Evolutionary conservation across 2,329 filamentous ascomycete genomes (phyloP).

Genomic region (Trichophyton equinum): DNA sequence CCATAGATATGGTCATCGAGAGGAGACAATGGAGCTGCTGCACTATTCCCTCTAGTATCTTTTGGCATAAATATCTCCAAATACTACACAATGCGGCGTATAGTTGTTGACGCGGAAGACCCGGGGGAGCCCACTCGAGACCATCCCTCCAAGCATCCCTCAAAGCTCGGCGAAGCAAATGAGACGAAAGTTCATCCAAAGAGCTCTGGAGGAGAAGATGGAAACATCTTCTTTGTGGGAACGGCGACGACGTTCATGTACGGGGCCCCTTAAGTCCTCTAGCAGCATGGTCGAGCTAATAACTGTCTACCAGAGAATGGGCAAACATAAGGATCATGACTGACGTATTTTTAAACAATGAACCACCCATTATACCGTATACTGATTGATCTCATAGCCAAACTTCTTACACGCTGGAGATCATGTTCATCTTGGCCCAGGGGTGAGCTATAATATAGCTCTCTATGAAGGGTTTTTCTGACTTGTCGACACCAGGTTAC

Average conservation of each 20-base stretch:
- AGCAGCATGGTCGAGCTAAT: neutral
- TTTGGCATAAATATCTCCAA: neutral
- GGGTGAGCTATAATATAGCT: conserved; percentile 29
- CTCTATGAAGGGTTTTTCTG: neutral
- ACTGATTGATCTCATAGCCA: conserved; percentile 27
- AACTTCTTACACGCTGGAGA: conserved; percentile 56
- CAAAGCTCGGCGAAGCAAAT: conserved; percentile 32
- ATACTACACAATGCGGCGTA: neutral
- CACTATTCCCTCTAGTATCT: neutral
- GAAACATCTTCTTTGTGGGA: conserved; percentile 29
- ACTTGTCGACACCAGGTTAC: conserved; percentile 18
- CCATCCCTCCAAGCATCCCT: conserved; percentile 14
- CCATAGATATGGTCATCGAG: neutral
- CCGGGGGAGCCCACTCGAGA: conserved; percentile 31
- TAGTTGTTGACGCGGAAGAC: conserved; percentile 25
- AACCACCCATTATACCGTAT: neutral
- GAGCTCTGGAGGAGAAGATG: conserved; percentile 22
- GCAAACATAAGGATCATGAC: conserved; percentile 30
- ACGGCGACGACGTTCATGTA: conserved; percentile 30
- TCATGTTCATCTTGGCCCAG: conserved; percentile 54
- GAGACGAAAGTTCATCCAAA: conserved; percentile 34
- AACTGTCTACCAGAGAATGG: conserved; percentile 25
- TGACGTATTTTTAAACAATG: conserved; percentile 17
- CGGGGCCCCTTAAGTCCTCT: neutral
- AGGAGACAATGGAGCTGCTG: neutral